phyloP scores from a whole-genome alignment of 2,329 filamentous ascomycete species.

The Fusarium sp. region DNA sequence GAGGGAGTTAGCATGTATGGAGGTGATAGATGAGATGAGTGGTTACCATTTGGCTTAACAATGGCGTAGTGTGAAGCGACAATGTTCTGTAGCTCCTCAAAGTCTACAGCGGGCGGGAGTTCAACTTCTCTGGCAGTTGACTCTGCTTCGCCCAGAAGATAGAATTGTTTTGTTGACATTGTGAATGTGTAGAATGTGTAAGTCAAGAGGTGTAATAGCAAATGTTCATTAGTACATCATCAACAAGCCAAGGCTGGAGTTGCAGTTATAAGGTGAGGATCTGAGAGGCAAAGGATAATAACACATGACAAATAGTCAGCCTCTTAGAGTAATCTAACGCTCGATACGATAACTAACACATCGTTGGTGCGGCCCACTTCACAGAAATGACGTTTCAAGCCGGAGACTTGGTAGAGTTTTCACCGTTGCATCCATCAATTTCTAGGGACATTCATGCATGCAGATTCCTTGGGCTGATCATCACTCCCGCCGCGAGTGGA shows the following conservation, averaged over 20 bases:
- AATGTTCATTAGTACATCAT: not conserved
- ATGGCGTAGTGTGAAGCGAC: conserved; percentile 53
- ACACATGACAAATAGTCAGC: not conserved
- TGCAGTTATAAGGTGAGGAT: not conserved
- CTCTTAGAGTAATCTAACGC: not conserved
- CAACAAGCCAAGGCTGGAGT: not conserved
- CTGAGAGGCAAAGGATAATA: not conserved
- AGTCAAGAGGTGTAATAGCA: not conserved
- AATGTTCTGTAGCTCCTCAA: conserved; percentile 14
- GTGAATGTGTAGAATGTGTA: not conserved
- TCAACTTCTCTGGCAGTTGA: conserved; percentile 5
- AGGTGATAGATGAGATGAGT: accelerated
- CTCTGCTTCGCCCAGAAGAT: not conserved
- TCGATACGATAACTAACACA: not conserved
- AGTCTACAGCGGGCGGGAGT: not conserved
- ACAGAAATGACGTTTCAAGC: conserved; percentile 9
- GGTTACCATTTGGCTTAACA: conserved; percentile 56
- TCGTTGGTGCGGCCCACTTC: too few species aligned
- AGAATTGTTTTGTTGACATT: conserved; percentile 20
- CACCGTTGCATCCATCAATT: conserved; percentile 11
- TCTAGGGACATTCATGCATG: not conserved
- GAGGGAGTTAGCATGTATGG: not conserved
- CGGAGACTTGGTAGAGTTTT: not conserved
- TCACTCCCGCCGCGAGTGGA: not conserved
- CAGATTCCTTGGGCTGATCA: not conserved